Conservation (phyloP, 179 eudicot species). For the Corrigiola litoralis region DNA sequence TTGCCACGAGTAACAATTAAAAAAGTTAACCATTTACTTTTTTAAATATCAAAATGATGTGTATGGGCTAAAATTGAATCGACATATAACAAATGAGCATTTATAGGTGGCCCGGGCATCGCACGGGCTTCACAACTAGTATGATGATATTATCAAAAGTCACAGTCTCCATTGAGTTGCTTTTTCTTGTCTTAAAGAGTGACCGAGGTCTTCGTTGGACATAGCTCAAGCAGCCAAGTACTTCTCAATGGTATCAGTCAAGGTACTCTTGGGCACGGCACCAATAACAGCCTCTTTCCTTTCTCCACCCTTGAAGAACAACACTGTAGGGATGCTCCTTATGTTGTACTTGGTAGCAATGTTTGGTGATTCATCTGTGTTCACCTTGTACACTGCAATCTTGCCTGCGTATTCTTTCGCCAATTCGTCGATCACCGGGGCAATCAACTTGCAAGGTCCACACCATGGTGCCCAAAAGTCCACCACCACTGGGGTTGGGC, state of each 20-base stretch:
- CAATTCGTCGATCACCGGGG: slow-evolving; percentile 40
- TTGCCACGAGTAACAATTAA: too few relatives aligned
- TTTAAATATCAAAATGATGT: too few relatives aligned
- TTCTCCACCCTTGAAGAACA: slow-evolving; percentile 51
- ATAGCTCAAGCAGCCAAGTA: slow-evolving; percentile 28
- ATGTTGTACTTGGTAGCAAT: slow-evolving; percentile 50
- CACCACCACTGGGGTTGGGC: slow-evolving; percentile 47
- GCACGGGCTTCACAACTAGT: too few relatives aligned
- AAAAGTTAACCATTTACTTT: too few relatives aligned
- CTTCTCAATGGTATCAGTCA: slow-evolving; percentile 39
- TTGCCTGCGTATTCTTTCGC: slow-evolving; percentile 44
- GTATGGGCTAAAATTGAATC: too few relatives aligned
- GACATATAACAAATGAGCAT: too few relatives aligned
- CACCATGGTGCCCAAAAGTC: slow-evolving; percentile 70
- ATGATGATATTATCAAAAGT: not conserved
- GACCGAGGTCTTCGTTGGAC: not conserved
- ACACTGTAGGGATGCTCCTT: slow-evolving; percentile 48
- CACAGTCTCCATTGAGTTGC: not conserved
- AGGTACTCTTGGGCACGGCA: slow-evolving; percentile 45
- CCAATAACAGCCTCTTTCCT: slow-evolving; percentile 44
- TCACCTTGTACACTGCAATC: slow-evolving; percentile 39
- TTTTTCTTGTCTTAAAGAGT: not conserved
- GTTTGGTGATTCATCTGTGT: slow-evolving; percentile 43
- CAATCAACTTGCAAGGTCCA: slow-evolving; percentile 55
- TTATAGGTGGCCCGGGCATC: too few relatives aligned